Percentiles rank a stretch among this genome's conserved stretches.
Evolutionary conservation across 169 alveolate genomes (phyloP).

Genomic region (Eimeria tenella): DNA sequence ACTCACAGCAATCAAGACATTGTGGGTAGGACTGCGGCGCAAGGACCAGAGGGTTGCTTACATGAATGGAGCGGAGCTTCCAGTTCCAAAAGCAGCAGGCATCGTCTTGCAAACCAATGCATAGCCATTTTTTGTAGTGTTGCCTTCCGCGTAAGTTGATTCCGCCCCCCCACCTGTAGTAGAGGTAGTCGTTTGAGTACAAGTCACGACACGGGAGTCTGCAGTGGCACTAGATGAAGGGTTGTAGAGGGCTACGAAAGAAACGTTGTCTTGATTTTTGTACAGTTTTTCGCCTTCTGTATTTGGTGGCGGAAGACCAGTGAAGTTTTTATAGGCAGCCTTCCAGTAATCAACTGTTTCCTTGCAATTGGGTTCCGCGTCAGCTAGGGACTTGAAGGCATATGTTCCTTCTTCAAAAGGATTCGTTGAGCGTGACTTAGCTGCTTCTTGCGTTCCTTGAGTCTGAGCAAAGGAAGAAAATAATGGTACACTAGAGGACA

Average conservation of each 20-base stretch:
- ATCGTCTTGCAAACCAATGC: not conserved
- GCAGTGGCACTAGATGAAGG: not conserved
- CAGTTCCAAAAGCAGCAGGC: not conserved
- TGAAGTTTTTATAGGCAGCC: not conserved
- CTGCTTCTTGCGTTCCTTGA: no score
- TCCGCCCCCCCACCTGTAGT: no score
- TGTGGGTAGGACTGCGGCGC: no score
- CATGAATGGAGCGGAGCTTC: not conserved
- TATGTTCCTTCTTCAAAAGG: not conserved
- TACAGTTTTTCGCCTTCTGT: not conserved
- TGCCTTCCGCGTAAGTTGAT: no score
- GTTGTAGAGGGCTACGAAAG: not conserved
- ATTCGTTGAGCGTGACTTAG: no score
- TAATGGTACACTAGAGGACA: no score
- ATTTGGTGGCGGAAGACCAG: not conserved
- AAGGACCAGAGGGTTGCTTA: no score
- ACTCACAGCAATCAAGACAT: no score
- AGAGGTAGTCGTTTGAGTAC: not conserved
- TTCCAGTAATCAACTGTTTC: not conserved
- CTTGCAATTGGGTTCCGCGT: not conserved
- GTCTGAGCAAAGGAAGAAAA: no score
- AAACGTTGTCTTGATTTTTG: not conserved
- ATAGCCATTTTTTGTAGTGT: no score
- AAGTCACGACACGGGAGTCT: not conserved
- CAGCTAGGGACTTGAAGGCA: not conserved